Evolutionary conservation across 306 rosid genomes (phyloP), one percentile per base, ranked within the genome.

Genomic region (Astragalus glycyphyllos): DNA sequence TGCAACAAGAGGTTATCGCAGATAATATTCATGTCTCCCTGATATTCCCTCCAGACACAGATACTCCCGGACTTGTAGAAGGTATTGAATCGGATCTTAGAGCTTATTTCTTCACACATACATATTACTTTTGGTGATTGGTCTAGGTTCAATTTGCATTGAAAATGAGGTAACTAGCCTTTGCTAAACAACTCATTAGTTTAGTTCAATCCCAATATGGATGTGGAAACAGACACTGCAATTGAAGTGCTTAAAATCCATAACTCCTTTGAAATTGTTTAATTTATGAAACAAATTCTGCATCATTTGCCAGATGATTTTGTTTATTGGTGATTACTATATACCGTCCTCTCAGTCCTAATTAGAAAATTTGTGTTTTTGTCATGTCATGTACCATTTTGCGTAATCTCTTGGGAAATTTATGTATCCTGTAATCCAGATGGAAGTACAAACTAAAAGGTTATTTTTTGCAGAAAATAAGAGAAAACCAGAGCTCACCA

Each of bases 11-110:
- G 76, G 82, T 94, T 63, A 87, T 94, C 29, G 86, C 64, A 2
- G 88, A 90, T 56, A 77, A 89, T 60, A 94, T 94, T 80, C 92
- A 89, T 34, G 75, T 94, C 53, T 94, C 97, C 59, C 81, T 94
- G 12, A 82, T 94, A 48, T 90, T 87, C 64, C 98, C 98, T 68
- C 98, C 98, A 0, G 98, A 90, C 59, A 94, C 97, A 0, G 92
- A 94, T 65, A 94, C 98, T 70, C 98, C 98, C 10, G 97, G 97
- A 14, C 41, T 87, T 3, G 72, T 12, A 5, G 88, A 88, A 89
- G 98, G 98, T 93, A 80, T 42, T 71, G 3, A 44, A 4, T 40
- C 68, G 35, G 57, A 17, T 53, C n/a, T 26, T 70, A 47, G 31
- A 41, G 47, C 45, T 74, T 63, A 40, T 66, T 59, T 68, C 58